Evolutionary conservation across 2,329 filamentous ascomycete species (phyloP), one percentile per base, ranked within the genome.

Genomic region (Fusarium pininemorale): DNA sequence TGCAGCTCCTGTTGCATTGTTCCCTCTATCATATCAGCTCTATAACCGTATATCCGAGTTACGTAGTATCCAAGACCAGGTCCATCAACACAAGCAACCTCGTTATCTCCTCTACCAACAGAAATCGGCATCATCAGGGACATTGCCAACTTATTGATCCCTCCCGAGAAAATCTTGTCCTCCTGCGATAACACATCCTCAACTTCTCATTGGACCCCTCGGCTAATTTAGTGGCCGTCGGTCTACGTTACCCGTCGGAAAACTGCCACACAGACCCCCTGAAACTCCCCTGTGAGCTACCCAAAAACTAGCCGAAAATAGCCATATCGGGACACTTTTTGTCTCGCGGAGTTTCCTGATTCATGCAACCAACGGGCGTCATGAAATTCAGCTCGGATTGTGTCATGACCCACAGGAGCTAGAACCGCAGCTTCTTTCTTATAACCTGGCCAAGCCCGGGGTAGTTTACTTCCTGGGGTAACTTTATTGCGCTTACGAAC

Each of bases 161-260:
- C 51, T 9, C n/a, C 16, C 37, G 37, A 38, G 26, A 42, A 64
- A 28, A 15, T 30, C 38, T 30, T 41, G 32, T 51, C 39, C 51
- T 18, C n/a, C 8, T 35, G 32, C 32, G 35, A 18, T 37, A 45
- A 47, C 57, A 54, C 14, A 5, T 42, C 15, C 20, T 1, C n/a
- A 35, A 4, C 20, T 16, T 41, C 13, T 55, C 32, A 77, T 58
- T 77, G 70, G 75, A 30, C 42, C 35, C 12, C 22, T 77, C 75
- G 75, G 75, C 72, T 69, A 70, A 41, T 20, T n/a, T 35, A 26
- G 48, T n/a, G 32, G 13, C n/a, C 24, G 15, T 65, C 57, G 56
- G 62, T 32, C 32, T 7, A 45, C 4, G 39, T 28, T 65, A 4
- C 15, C 63, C 56, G 45, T 26, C 41, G 58, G 18, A 48, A 53